Conservation (phyloP, 768 basidiomycete genomes). For the Phanerochaete sordida region DNA sequence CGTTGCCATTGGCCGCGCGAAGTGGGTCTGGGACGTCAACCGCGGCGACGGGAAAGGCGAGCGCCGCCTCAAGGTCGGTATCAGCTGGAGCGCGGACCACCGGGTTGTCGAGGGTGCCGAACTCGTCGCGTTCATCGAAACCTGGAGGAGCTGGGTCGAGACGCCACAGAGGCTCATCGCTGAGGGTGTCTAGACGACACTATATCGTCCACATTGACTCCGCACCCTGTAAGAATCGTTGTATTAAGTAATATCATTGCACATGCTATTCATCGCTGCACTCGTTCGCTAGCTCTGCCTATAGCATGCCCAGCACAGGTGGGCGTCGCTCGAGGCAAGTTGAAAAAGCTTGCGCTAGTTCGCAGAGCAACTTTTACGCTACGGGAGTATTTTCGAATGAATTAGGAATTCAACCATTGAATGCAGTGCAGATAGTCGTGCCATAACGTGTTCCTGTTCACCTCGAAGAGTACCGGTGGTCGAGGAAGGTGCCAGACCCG, state of each 20-base stretch:
- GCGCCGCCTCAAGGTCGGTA: conserved; percentile 53
- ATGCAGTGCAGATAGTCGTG: too few relatives aligned
- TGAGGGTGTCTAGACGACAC: conserved; percentile 31
- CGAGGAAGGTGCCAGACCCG: too few relatives aligned
- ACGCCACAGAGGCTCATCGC: conserved; percentile 65
- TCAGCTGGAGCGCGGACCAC: conserved; percentile 88
- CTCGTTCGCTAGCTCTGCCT: too few relatives aligned
- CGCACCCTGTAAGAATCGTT: background rate
- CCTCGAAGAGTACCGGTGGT: too few relatives aligned
- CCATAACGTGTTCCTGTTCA: too few relatives aligned
- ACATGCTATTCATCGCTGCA: background rate
- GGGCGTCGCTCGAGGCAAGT: too few relatives aligned
- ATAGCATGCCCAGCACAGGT: too few relatives aligned
- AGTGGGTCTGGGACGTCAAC: conserved; percentile 74
- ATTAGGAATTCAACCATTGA: too few relatives aligned
- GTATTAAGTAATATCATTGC: background rate
- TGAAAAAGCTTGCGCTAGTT: too few relatives aligned
- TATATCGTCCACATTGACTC: background rate
- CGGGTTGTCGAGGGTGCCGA: conserved; percentile 87
- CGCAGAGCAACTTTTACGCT: too few relatives aligned
- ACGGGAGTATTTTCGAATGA: too few relatives aligned
- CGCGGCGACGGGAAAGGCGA: conserved; percentile 44
- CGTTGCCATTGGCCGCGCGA: conserved; percentile 74
- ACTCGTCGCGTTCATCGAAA: conserved; percentile 83
- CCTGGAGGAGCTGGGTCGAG: conserved; percentile 81